phyloP scores from a whole-genome alignment of 1,284 basidiomycete species.

The Cutaneotrichosporon cavernicola region DNA sequence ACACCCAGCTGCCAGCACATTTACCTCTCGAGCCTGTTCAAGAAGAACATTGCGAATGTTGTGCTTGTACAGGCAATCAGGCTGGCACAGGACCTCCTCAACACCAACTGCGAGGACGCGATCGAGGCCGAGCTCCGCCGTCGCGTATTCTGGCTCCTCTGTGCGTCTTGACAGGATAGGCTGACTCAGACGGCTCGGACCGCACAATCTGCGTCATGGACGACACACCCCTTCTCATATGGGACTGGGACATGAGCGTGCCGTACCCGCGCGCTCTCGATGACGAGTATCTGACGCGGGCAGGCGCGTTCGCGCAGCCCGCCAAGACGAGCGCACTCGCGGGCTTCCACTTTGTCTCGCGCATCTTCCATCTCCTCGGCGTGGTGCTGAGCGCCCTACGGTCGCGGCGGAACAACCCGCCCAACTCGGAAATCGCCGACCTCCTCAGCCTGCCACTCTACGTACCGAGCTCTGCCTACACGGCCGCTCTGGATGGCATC shows the following conservation, averaged over 20 bases:
- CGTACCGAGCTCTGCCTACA: not conserved
- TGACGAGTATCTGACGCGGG: not conserved
- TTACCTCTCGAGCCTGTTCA: constrained; percentile 9
- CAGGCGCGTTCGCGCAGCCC: constrained; percentile 2
- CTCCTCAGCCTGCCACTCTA: not conserved
- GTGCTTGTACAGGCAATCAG: not conserved
- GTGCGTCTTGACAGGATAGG: not conserved
- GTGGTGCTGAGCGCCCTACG: not conserved
- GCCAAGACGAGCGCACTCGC: not conserved
- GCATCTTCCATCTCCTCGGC: constrained; percentile 4
- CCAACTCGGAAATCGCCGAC: not conserved
- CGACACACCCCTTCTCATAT: not conserved
- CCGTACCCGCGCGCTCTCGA: not conserved
- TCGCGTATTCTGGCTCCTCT: constrained; percentile 5
- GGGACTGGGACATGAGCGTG: constrained; percentile 5
- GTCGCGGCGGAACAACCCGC: not conserved
- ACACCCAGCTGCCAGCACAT: constrained; percentile 6
- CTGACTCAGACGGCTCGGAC: constrained; percentile 2
- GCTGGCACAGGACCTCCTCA: not conserved
- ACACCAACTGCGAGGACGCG: not conserved
- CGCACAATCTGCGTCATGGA: constrained; percentile 1
- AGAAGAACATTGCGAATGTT: constrained; percentile 1
- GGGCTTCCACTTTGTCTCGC: constrained; percentile 1
- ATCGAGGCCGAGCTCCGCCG: constrained; percentile 5
- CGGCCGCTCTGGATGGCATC: not conserved